Evolutionary conservation across 768 basidiomycete species (phyloP).

Genomic region (Clavaria fumosa): DNA sequence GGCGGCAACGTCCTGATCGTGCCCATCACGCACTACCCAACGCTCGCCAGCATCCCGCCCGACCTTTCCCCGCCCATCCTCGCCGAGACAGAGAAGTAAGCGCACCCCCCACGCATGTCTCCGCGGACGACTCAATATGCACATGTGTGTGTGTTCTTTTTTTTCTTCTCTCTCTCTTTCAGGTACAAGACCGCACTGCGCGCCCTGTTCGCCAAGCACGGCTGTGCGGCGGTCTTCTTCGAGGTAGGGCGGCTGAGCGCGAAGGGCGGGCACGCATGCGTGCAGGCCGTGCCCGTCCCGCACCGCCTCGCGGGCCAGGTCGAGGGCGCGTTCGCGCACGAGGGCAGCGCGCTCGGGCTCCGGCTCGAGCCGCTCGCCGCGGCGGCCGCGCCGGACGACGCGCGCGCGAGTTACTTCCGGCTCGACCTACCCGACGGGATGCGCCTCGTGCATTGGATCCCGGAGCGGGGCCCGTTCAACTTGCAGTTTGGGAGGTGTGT

Average conservation of each 20-base stretch:
- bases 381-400: constrained; percentile 33
- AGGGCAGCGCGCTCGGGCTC: constrained; percentile 50
- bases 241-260: constrained; percentile 75
- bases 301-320: constrained; percentile 42
- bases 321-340: constrained; percentile 54
- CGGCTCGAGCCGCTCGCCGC: constrained; percentile 64
- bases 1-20: constrained; percentile 94
- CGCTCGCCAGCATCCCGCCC: constrained; percentile 64
- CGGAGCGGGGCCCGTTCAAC: constrained; percentile 63
- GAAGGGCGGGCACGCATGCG: constrained; percentile 88
- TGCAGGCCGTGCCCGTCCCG: constrained; percentile 76
- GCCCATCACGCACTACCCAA: constrained; percentile 87
- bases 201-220: constrained; percentile 55
- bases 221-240: constrained; percentile 58
- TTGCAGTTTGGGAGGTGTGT: constrained; percentile 88
- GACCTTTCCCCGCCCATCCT: constrained; percentile 64
- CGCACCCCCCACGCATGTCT: too few species aligned
- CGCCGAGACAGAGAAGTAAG: constrained; percentile 64
- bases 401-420: constrained; percentile 70
- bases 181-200: constrained; percentile 72
- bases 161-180: constrained; percentile 1
- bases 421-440: constrained; percentile 81
- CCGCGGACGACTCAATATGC: too few species aligned
- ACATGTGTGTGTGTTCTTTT: constrained; percentile 1
- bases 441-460: constrained; percentile 76